A percentile compares a stretch with the other conserved stretches of the same genome.
phyloP scores from a whole-genome alignment of 2,329 filamentous ascomycete species.

The Septoria linicola region DNA sequence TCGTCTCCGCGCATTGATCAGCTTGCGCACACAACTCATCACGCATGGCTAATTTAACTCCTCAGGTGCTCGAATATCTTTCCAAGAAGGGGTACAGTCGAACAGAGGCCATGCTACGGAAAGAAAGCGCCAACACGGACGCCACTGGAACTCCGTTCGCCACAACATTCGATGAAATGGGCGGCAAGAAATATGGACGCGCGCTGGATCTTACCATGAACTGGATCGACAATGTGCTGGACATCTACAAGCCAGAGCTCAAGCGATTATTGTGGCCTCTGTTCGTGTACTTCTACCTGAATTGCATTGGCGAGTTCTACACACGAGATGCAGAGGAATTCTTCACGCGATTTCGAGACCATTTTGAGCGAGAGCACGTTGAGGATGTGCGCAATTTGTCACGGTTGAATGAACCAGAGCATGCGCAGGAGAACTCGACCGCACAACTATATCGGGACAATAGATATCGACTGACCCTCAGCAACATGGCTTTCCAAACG shows the following conservation, averaged over 20 bases:
- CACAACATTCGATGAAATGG: conserved; percentile 61
- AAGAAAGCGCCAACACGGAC: conserved; percentile 82
- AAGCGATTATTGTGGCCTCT: conserved; percentile 86
- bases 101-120: conserved; percentile 87
- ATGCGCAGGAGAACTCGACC: conserved; percentile 73
- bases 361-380: conserved; percentile 73
- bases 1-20: too few species aligned
- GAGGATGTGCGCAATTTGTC: conserved; percentile 78
- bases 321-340: conserved; percentile 71
- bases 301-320: conserved; percentile 71
- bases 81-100: conserved; percentile 91
- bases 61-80: conserved; percentile 85
- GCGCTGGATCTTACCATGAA: conserved; percentile 56
- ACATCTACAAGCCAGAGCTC: conserved; percentile 93
- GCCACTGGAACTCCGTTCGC: conserved; percentile 75
- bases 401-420: conserved; percentile 71
- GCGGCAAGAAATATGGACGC: conserved; percentile 73
- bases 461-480: conserved; percentile 89
- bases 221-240: conserved; percentile 89
- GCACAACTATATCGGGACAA: conserved; percentile 79
- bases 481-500: conserved; percentile 75
- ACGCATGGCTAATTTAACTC: conserved; percentile 23
- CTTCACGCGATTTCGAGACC: conserved; percentile 64
- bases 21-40: neutral
- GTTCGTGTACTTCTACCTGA: conserved; percentile 89